Percentiles rank a stretch among this genome's conserved stretches.
Conservation (phyloP, 345 rosid species). For the Salix brachista region DNA sequence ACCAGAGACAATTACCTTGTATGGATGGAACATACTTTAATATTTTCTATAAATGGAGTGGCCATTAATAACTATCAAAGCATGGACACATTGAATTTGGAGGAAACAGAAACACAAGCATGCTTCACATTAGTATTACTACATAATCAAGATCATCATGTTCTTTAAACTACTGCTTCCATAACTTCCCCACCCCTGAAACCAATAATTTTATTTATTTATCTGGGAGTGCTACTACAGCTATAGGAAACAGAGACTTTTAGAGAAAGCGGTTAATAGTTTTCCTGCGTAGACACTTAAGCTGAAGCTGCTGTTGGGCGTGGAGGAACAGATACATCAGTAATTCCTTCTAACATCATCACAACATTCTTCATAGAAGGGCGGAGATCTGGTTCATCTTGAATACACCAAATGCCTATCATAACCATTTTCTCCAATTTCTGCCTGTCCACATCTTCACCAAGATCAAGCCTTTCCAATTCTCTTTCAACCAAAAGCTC, state of each 20-base stretch:
- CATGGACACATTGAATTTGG: not conserved
- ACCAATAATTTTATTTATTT: too few relatives aligned
- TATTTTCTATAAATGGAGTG: too few relatives aligned
- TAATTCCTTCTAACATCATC: slow-evolving; percentile 22
- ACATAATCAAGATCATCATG: not conserved
- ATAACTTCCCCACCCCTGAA: not conserved
- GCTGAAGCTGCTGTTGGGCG: not conserved
- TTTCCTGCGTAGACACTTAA: not conserved
- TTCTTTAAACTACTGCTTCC: not conserved
- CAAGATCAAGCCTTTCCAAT: not conserved
- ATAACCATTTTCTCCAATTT: slow-evolving; percentile 22
- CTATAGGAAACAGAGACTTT: not conserved
- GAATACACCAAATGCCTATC: slow-evolving; percentile 18
- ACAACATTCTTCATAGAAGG: slow-evolving; percentile 20
- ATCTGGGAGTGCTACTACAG: not conserved
- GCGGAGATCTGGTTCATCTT: slow-evolving; percentile 23
- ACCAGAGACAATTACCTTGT: not conserved
- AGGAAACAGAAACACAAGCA: not conserved
- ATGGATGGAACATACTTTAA: not conserved
- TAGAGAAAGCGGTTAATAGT: not conserved
- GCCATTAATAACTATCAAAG: too few relatives aligned
- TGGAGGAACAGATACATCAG: slow-evolving; percentile 14
- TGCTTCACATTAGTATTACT: too few relatives aligned
- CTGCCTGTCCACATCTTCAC: slow-evolving; percentile 5
- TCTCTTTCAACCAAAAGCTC: not conserved